These are phyloP conservation scores for Berkeleyomyces basicola DNA, from an alignment of 2,329 filamentous ascomycete species.

Conservation along the genomic window DNA sequence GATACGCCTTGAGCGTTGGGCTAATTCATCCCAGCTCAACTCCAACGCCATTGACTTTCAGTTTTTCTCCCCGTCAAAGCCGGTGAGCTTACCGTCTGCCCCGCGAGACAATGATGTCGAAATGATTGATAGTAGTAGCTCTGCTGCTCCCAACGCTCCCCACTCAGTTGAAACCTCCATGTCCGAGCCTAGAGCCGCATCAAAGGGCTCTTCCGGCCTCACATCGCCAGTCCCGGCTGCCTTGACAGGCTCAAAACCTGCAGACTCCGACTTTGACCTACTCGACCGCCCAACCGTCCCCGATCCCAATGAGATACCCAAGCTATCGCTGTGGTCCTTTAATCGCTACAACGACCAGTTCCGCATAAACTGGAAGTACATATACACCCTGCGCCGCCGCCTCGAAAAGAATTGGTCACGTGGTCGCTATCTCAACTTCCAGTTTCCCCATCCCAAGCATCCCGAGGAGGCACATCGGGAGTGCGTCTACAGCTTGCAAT, in stretches of 20 bases:
- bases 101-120: not conserved
- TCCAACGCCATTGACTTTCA: constrained; percentile 7
- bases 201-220: not conserved
- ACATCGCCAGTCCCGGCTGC: constrained; percentile 18
- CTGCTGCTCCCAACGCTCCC: not conserved
- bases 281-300: constrained; percentile 5
- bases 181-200: not conserved
- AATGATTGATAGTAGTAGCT: constrained; percentile 16
- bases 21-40: constrained; percentile 12
- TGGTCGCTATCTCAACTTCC: constrained; percentile 70
- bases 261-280: not conserved
- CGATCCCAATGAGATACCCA: constrained; percentile 2
- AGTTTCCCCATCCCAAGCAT: constrained; percentile 69
- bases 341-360: constrained; percentile 24
- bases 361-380: constrained; percentile 77
- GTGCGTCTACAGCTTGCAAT: constrained; percentile 91
- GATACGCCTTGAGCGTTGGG: constrained; percentile 17
- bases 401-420: constrained; percentile 86
- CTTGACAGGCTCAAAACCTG: constrained; percentile 13
- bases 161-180: not conserved
- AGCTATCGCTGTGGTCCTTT: constrained; percentile 3
- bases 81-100: not conserved
- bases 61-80: not conserved
- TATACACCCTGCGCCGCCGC: constrained; percentile 73
- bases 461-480: constrained; percentile 73